Evolutionary conservation across 805 yeast species (phyloP).

Genomic region (Pichia cephalocereana): DNA sequence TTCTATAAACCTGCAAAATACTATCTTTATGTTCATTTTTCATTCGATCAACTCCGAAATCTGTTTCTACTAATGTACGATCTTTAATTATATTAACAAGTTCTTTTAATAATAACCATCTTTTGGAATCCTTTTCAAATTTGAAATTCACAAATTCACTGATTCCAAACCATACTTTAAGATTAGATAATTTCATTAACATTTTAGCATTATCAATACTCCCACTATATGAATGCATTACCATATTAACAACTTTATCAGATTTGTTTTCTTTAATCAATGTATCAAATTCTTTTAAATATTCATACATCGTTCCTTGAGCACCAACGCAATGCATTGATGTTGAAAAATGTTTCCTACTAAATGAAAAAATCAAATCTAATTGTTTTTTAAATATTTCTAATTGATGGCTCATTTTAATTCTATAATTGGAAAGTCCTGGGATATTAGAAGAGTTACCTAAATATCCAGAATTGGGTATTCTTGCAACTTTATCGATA

Average conservation of each 20-base stretch:
- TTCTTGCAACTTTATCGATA: slow-evolving; percentile 62
- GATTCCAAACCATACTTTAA: slow-evolving; percentile 29
- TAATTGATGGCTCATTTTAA: slow-evolving; percentile 58
- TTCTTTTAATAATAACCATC: neutral
- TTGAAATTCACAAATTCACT: slow-evolving; percentile 22
- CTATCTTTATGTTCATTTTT: slow-evolving; percentile 1
- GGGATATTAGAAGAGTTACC: slow-evolving; percentile 21
- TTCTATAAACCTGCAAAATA: neutral
- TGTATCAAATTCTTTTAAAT: slow-evolving; percentile 31
- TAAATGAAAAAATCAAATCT: slow-evolving; percentile 36
- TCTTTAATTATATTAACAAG: slow-evolving; percentile 16
- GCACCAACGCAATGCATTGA: slow-evolving; percentile 80
- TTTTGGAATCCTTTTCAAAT: neutral
- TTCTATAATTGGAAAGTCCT: slow-evolving; percentile 32
- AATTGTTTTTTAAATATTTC: slow-evolving; percentile 42
- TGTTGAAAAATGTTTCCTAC: slow-evolving; percentile 35
- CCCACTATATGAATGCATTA: slow-evolving; percentile 84
- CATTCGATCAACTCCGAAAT: slow-evolving; percentile 27
- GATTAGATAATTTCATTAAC: slow-evolving; percentile 34
- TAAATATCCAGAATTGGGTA: slow-evolving; percentile 52
- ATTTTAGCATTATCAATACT: slow-evolving; percentile 55
- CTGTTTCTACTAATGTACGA: slow-evolving; percentile 45
- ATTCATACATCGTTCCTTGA: slow-evolving; percentile 38
- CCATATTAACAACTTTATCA: slow-evolving; percentile 31
- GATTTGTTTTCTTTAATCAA: neutral